Conservation (phyloP, 176 grass and related monocot genomes). For the Zea mays region Zm-B73-REFERENCE-NAM-5.0 NC_050098.1:6773001-6773500, state of each 20-base stretch:
- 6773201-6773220: conserved; percentile 98
- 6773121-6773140: conserved; percentile 2
- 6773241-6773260: conserved; percentile 13
- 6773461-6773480: conserved; percentile 89
- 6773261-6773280: conserved; percentile 29
- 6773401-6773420: conserved; percentile 95
- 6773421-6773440: conserved; percentile 97
- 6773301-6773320: conserved; percentile 25
- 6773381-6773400: conserved; percentile 51
- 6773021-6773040: conserved; percentile 89
- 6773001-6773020: conserved; percentile 82
- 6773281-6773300: conserved; percentile 31
- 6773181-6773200: conserved; percentile 96
- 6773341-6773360: conserved; percentile 26
- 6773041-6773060: conserved; percentile 86
- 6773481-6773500: conserved; percentile 96
- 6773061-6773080: conserved; percentile 95
- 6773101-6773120: conserved; percentile 20
- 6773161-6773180: conserved; percentile 35
- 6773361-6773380: conserved; percentile 9
- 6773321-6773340: conserved; percentile 3
- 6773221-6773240: conserved; percentile 52
- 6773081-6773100: conserved; percentile 54
- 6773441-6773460: conserved; percentile 85
- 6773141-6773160: neutral